Evolutionary conservation across 768 basidiomycete genomes (phyloP).

Genomic region (Leccinum obscurum): DNA sequence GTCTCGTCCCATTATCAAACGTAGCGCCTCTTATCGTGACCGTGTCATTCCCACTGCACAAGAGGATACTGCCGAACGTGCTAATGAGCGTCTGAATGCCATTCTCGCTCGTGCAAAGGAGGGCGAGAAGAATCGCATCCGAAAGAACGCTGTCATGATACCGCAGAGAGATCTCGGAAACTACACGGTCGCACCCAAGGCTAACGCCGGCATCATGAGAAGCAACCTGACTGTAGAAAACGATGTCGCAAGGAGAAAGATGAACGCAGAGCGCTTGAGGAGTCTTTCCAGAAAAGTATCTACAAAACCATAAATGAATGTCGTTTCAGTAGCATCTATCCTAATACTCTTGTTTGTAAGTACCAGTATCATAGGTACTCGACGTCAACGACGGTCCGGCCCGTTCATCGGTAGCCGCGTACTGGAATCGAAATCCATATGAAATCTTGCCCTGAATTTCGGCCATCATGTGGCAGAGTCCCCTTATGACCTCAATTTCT

Average conservation of each 20-base stretch:
- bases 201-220: conserved; percentile 51
- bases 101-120: conserved; percentile 70
- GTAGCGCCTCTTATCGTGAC: conserved; percentile 79
- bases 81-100: conserved; percentile 59
- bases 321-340: neutral
- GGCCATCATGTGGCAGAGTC: neutral
- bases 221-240: conserved; percentile 63
- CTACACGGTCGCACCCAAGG: conserved; percentile 77
- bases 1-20: conserved; percentile 91
- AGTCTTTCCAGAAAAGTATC: conserved; percentile 54
- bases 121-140: conserved; percentile 64
- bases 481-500: neutral
- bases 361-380: neutral
- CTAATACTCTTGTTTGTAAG: conserved; percentile 3
- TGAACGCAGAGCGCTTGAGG: conserved; percentile 72
- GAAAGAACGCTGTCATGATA: conserved; percentile 82
- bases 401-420: neutral
- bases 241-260: conserved; percentile 71
- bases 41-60: conserved; percentile 63
- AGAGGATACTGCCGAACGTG: conserved; percentile 37
- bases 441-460: neutral
- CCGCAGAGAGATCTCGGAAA: conserved; percentile 73
- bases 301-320: conserved; percentile 22
- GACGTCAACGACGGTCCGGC: too few relatives aligned
- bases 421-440: neutral